phyloP scores from a whole-genome alignment of 306 rosid genomes.

The Cicer bijugum region DNA sequence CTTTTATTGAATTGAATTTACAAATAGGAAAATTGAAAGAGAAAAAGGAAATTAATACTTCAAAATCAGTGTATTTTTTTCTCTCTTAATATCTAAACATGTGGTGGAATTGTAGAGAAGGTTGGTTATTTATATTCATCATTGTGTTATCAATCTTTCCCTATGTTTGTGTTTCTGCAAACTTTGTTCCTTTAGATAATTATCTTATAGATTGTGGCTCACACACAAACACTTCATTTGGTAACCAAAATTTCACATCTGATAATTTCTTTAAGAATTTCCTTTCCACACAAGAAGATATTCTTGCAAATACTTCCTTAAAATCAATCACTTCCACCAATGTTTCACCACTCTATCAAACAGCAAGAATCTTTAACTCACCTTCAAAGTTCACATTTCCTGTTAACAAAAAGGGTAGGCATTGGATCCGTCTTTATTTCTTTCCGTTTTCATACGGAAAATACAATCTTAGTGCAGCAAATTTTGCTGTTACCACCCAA shows the following conservation, averaged over 20 bases:
- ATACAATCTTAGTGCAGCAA: constrained; percentile 64
- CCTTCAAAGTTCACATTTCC: constrained; percentile 72
- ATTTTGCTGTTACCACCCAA: constrained; percentile 66
- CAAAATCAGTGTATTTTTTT: background rate
- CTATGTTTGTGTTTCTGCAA: constrained; percentile 54
- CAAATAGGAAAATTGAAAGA: constrained; percentile 23
- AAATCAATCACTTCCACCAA: constrained; percentile 48
- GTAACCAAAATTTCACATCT: constrained; percentile 59
- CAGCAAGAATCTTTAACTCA: constrained; percentile 75
- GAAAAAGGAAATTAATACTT: background rate
- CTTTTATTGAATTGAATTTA: constrained; percentile 27
- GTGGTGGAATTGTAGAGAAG: constrained; percentile 55
- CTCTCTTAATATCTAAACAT: constrained; percentile 22
- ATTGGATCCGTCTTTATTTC: constrained; percentile 96
- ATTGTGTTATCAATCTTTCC: constrained; percentile 57
- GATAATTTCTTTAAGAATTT: constrained; percentile 64
- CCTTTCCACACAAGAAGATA: constrained; percentile 65
- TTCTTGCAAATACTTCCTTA: constrained; percentile 60
- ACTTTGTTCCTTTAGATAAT: constrained; percentile 64
- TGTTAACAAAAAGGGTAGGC: constrained; percentile 62
- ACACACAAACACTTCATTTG: constrained; percentile 58
- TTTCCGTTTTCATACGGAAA: constrained; percentile 58
- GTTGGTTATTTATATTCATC: constrained; percentile 48
- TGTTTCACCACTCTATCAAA: constrained; percentile 64
- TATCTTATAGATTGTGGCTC: constrained; percentile 94